Evolutionary conservation across 805 yeast genomes (phyloP), one percentile per base, ranked within the genome.

Genomic region (Pichia phayaonensis): DNA sequence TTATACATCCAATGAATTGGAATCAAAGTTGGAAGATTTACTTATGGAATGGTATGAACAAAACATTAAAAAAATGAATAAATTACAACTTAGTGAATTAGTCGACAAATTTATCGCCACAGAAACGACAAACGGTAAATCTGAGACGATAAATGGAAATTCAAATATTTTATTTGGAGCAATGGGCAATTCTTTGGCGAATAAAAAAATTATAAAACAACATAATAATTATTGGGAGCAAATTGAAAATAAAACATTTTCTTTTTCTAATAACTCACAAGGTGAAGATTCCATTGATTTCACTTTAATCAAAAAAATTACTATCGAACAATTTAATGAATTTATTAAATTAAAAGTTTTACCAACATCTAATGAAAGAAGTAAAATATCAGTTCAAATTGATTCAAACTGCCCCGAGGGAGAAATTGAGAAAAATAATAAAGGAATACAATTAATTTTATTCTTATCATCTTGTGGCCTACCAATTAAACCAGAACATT

Each of bases 161-260:
- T 52, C 63, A 1, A 63, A 66, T 48, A 43, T 68, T 27, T 58
- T 66, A 0, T 40, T 58, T 15, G 61, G 61, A 21, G 51, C 62
- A 8, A 53, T 64, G 20, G 61, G 61, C 3, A 42, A 53, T n/a
- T 44, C 50, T 23, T 52, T 54, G 40, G 59, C 55, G 12, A 60
- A 53, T 16, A 54, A 55, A 22, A 60, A 54, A 23, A 38, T 56
- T 11, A 49, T 73, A 58, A 70, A 63, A 42, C 51, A 59, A 4
- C 90, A 84, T 61, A 72, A 70, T 51, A 66, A 65, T 29, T 56
- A 63, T 39, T 74, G 79, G 75, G 80, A 76, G 48, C 76, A 76
- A 50, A 79, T 83, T 3, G 55, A 71, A 4, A 72, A 69, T 40
- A 64, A 67, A 45, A 69, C 72, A 3, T 77, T 72, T 54, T 55